Evolutionary conservation across 108 stramenopile species (phyloP).

Genomic region (Nannochloropsis gaditana): DNA sequence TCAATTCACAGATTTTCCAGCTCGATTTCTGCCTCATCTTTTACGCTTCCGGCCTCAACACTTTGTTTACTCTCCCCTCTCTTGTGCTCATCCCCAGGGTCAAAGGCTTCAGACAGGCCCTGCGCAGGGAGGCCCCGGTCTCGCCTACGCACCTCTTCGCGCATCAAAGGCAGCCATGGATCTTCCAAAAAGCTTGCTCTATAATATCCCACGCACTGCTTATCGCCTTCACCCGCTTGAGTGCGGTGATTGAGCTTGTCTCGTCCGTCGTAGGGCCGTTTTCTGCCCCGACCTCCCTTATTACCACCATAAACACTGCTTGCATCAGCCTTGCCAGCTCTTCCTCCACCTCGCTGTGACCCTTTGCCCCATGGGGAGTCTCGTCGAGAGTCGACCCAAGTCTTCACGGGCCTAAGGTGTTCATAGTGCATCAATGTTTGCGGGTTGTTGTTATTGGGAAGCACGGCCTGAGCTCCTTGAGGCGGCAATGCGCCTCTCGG

Average conservation of each 20-base stretch:
- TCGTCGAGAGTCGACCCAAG: too few species aligned
- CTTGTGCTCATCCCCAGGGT: not conserved
- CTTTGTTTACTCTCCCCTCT: not conserved
- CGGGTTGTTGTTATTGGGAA: too few species aligned
- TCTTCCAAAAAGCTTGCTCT: not conserved
- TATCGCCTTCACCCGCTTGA: not conserved
- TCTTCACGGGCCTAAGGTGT: too few species aligned
- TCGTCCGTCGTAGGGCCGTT: not conserved
- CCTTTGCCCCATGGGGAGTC: too few species aligned
- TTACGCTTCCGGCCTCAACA: not conserved
- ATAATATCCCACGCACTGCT: not conserved
- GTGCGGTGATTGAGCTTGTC: not conserved
- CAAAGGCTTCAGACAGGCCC: not conserved
- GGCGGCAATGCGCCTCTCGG: too few species aligned
- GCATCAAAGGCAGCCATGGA: constrained; percentile 7
- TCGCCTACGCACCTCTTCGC: not conserved
- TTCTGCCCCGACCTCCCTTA: not conserved
- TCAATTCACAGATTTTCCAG: not conserved
- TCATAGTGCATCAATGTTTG: too few species aligned
- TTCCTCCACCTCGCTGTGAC: too few species aligned
- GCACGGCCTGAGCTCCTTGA: too few species aligned
- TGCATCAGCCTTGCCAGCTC: too few species aligned
- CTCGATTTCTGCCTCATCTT: not conserved
- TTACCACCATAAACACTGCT: not conserved
- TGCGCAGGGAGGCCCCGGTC: not conserved